These are phyloP conservation scores for Ramalina intermedia DNA, from an alignment of 495 filamentous ascomycete genomes.

Conservation along the genomic window DNA sequence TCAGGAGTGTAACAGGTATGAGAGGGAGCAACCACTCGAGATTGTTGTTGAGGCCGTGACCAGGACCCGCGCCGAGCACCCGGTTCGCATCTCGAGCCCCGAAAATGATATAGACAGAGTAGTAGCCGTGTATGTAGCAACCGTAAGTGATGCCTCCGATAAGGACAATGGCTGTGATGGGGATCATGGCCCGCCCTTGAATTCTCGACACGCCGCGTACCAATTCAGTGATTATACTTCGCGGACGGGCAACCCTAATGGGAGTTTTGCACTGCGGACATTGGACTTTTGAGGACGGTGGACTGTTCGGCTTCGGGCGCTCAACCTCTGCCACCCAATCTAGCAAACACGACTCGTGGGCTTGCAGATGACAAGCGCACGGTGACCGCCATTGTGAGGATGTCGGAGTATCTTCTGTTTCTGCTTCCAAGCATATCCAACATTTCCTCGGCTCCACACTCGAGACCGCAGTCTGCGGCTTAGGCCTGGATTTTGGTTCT, in stretches of 20 bases:
- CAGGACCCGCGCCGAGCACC: slow-evolving; percentile 28
- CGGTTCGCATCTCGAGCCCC: slow-evolving; percentile 40
- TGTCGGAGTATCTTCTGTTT: slow-evolving; percentile 58
- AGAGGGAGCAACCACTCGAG: slow-evolving; percentile 38
- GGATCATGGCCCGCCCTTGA: slow-evolving; percentile 43
- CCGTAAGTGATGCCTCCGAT: slow-evolving; percentile 39
- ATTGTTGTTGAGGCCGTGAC: slow-evolving; percentile 15
- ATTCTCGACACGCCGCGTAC: slow-evolving; percentile 38
- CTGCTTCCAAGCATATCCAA: slow-evolving; percentile 85
- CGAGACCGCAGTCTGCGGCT: slow-evolving; percentile 4
- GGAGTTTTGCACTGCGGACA: slow-evolving; percentile 83
- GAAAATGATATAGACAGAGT: slow-evolving; percentile 48
- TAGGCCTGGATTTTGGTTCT: slow-evolving; percentile 8
- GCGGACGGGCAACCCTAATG: slow-evolving; percentile 59
- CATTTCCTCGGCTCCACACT: slow-evolving; percentile 52
- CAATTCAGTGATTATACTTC: slow-evolving; percentile 47
- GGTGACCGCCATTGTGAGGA: slow-evolving; percentile 68
- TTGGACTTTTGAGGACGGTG: slow-evolving; percentile 43
- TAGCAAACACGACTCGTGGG: slow-evolving; percentile 80
- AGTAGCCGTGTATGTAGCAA: slow-evolving; percentile 42
- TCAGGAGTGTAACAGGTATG: slow-evolving; percentile 45
- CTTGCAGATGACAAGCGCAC: slow-evolving; percentile 76
- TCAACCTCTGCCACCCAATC: slow-evolving; percentile 84
- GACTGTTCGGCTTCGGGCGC: slow-evolving; percentile 36
- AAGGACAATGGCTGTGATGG: slow-evolving; percentile 41